Evolutionary conservation across 2,329 filamentous ascomycete species (phyloP).

Genomic region (Tolypocladium nubicola): DNA sequence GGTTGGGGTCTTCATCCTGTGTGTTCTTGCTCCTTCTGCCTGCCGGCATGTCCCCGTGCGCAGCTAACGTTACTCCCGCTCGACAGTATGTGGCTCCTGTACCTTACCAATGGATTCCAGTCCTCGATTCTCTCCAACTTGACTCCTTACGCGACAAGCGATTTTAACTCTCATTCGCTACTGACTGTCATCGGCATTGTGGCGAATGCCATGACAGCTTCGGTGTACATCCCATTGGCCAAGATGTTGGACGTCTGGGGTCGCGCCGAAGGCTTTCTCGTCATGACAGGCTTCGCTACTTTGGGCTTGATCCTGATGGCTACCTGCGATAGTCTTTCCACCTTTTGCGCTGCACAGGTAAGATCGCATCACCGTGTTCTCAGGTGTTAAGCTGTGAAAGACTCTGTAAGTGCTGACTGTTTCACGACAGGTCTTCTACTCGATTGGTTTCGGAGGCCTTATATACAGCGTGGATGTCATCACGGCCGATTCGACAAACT

Average conservation of each 20-base stretch:
- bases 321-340: slow-evolving; percentile 30
- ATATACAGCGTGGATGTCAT: slow-evolving; percentile 54
- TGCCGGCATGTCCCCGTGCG: too few species aligned
- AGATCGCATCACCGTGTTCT: neutral
- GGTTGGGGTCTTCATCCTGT: slow-evolving; percentile 19
- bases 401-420: too few species aligned
- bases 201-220: slow-evolving; percentile 41
- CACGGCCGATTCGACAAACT: slow-evolving; percentile 48
- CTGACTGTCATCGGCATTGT: slow-evolving; percentile 43
- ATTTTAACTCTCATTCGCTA: slow-evolving; percentile 41
- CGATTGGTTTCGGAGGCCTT: slow-evolving; percentile 47
- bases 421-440: slow-evolving; percentile 42
- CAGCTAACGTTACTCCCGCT: slow-evolving; percentile 3
- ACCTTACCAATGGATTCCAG: slow-evolving; percentile 39
- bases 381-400: too few species aligned
- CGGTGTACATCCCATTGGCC: slow-evolving; percentile 50
- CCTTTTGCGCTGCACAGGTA: slow-evolving; percentile 41
- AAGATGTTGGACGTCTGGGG: slow-evolving; percentile 56
- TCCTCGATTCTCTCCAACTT: slow-evolving; percentile 29
- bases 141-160: slow-evolving; percentile 36
- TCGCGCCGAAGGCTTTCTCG: slow-evolving; percentile 46
- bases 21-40: slow-evolving; percentile 4
- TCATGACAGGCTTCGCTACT: slow-evolving; percentile 38
- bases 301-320: slow-evolving; percentile 50
- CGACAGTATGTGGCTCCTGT: slow-evolving; percentile 33